Percentiles rank a stretch among this genome's conserved stretches.
Evolutionary conservation across 306 rosid genomes (phyloP).

Genomic region (Neltuma alba): DNA sequence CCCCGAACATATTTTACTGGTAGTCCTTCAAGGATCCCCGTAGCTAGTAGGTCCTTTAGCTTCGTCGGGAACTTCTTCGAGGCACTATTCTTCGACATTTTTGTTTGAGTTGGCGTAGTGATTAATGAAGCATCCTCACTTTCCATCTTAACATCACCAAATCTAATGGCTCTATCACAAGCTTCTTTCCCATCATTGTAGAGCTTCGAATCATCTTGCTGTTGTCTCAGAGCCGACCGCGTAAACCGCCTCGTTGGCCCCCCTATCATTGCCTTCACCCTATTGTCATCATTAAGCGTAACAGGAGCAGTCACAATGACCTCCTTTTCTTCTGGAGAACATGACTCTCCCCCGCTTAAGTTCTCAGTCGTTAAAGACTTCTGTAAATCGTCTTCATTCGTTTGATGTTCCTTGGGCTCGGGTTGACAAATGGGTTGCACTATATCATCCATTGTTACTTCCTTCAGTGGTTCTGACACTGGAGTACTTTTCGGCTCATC

Average conservation of each 20-base stretch:
- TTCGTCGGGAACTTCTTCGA: slow-evolving; percentile 67
- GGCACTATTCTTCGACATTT: slow-evolving; percentile 28
- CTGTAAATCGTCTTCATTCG: neutral
- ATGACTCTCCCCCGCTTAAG: neutral
- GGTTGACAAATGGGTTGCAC: neutral
- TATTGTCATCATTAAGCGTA: neutral
- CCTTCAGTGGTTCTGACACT: slow-evolving; percentile 25
- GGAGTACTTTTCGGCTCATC: slow-evolving; percentile 30
- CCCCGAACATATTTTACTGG: slow-evolving; percentile 69
- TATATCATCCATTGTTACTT: slow-evolving; percentile 26
- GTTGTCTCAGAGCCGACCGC: slow-evolving; percentile 60
- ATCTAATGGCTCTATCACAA: slow-evolving; percentile 12
- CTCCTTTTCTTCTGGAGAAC: slow-evolving; percentile 5
- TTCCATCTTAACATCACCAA: slow-evolving; percentile 26
- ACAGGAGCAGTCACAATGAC: neutral
- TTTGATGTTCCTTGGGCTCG: neutral
- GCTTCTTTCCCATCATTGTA: slow-evolving; percentile 6
- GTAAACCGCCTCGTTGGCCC: slow-evolving; percentile 60
- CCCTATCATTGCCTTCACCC: slow-evolving; percentile 29
- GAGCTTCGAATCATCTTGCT: slow-evolving; percentile 36
- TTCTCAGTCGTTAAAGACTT: slow-evolving; percentile 9
- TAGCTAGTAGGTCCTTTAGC: slow-evolving; percentile 76
- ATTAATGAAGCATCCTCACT: neutral
- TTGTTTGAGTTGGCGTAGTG: slow-evolving; percentile 24
- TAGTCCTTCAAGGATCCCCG: slow-evolving; percentile 86